These are phyloP conservation scores for Phytophthora hibernalis DNA, from an alignment of 352 stramenopile genomes.

Conservation along the genomic window DNA sequence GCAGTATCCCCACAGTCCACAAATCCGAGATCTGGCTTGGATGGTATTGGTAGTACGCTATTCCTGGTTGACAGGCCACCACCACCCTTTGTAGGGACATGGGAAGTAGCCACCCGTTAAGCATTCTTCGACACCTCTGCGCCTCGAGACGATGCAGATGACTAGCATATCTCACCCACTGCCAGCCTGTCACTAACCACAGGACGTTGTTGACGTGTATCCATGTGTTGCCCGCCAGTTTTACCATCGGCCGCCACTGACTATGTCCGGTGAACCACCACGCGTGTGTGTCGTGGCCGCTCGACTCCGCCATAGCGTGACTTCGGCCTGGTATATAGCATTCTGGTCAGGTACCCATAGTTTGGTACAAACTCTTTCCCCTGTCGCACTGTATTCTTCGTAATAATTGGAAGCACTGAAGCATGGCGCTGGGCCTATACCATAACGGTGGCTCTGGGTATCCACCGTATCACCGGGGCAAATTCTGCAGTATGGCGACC, in stretches of 20 bases:
- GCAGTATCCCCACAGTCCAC: background rate
- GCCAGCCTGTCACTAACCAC: background rate
- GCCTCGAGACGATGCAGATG: background rate
- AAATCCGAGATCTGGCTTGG: background rate
- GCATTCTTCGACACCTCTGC: background rate
- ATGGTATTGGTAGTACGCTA: background rate
- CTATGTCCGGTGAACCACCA: background rate
- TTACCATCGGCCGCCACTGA: background rate
- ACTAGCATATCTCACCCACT: background rate
- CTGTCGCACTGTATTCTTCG: background rate
- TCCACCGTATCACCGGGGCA: background rate
- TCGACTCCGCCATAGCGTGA: slow-evolving; percentile 1
- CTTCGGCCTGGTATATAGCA: background rate
- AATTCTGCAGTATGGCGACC: background rate
- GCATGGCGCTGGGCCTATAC: background rate
- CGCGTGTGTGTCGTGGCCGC: background rate
- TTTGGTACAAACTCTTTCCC: background rate
- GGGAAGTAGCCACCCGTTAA: background rate
- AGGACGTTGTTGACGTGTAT: background rate
- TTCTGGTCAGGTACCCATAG: background rate
- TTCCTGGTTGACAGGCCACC: too few species aligned
- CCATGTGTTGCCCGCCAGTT: background rate
- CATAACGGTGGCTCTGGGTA: background rate
- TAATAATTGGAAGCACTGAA: background rate
- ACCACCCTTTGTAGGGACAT: too few species aligned